phyloP scores from a whole-genome alignment of 1,284 basidiomycete species.

The Xerocomus nothofagi region DNA sequence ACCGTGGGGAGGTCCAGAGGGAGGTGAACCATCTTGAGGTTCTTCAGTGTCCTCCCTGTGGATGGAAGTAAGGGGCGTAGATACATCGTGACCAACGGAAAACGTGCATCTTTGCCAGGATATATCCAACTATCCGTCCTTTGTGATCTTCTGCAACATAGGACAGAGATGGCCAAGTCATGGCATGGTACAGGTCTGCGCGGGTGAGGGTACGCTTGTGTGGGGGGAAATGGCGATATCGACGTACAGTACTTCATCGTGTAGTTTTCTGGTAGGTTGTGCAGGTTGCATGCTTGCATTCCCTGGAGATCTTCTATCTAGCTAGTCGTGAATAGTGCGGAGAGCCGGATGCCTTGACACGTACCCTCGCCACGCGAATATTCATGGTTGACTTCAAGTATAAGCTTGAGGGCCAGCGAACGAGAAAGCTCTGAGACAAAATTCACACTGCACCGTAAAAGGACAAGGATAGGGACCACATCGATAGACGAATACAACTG shows the following conservation, averaged over 20 bases:
- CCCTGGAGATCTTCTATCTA: slow-evolving; percentile 69
- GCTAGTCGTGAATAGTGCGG: slow-evolving; percentile 19
- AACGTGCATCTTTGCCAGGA: slow-evolving; percentile 91
- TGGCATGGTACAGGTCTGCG: slow-evolving; percentile 89
- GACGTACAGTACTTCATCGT: slow-evolving; percentile 86
- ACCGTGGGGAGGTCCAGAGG: slow-evolving; percentile 67
- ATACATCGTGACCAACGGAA: not conserved
- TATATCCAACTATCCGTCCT: slow-evolving; percentile 94
- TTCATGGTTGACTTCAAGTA: slow-evolving; percentile 43
- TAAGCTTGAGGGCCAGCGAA: not conserved
- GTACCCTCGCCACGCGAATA: slow-evolving; percentile 56
- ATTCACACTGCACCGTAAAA: slow-evolving; percentile 11
- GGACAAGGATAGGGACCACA: slow-evolving; percentile 19
- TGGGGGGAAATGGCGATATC: not conserved
- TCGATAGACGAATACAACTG: slow-evolving; percentile 22
- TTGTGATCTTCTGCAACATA: slow-evolving; percentile 96
- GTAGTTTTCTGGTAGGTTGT: slow-evolving; percentile 94
- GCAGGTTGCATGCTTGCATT: slow-evolving; percentile 92
- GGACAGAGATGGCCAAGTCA: slow-evolving; percentile 96
- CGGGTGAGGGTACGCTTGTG: slow-evolving; percentile 20
- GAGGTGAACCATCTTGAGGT: slow-evolving; percentile 22
- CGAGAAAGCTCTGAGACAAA: not conserved
- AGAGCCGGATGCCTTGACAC: slow-evolving; percentile 16
- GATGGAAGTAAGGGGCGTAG: slow-evolving; percentile 8
- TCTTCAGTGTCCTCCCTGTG: slow-evolving; percentile 47